Percentiles rank a stretch among this genome's conserved stretches.
These are phyloP conservation scores for Candolleomyces eurysporus DNA, from an alignment of 768 basidiomycete genomes.

Conservation along the genomic window DNA sequence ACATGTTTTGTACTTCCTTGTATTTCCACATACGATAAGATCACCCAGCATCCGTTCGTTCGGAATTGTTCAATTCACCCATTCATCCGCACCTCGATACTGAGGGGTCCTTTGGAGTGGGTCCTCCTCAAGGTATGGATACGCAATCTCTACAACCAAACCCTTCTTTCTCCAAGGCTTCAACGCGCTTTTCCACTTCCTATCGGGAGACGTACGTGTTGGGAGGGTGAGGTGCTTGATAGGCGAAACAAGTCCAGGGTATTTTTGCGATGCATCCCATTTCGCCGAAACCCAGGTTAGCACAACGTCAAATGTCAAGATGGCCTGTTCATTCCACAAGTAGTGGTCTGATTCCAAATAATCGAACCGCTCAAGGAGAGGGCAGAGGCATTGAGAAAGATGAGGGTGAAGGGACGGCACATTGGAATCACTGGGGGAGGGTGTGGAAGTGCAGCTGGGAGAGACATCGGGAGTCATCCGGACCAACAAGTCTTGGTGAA, in stretches of 20 bases:
- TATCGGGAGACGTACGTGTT: background rate
- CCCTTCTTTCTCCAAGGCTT: background rate
- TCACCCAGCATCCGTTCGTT: no score
- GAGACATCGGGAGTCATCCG: no score
- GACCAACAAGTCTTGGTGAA: no score
- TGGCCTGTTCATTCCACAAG: background rate
- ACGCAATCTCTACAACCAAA: background rate
- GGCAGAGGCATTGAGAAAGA: background rate
- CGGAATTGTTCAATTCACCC: no score
- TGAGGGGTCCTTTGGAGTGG: background rate
- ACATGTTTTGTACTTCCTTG: no score
- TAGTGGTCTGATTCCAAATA: background rate
- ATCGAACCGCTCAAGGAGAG: background rate
- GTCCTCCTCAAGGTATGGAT: background rate
- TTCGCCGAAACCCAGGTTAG: background rate
- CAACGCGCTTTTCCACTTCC: background rate
- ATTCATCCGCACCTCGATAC: background rate
- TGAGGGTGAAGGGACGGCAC: background rate
- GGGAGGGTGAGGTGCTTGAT: background rate
- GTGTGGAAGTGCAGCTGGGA: background rate
- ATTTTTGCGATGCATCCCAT: background rate
- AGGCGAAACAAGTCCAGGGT: background rate
- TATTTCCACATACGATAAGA: no score
- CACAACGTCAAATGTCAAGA: background rate
- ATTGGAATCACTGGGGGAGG: background rate